Conservation (phyloP, 2,329 filamentous ascomycete genomes). For the Pseudogymnoascus sp. region DNA sequence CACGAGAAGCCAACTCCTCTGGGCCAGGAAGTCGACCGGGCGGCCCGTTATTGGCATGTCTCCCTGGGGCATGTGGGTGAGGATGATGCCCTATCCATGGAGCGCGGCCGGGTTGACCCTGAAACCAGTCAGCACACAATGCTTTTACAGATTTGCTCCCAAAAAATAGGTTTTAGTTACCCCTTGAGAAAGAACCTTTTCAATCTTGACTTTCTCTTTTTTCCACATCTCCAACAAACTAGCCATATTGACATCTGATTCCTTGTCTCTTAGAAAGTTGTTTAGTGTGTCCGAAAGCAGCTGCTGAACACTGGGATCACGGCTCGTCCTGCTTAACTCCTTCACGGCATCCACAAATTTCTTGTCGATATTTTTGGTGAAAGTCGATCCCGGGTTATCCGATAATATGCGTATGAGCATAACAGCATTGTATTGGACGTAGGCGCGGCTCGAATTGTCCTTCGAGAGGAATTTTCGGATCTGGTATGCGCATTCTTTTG, state of each 20-base stretch:
- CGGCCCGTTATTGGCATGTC: conserved; percentile 1
- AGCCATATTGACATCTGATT: conserved; percentile 65
- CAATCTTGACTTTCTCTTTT: conserved; percentile 66
- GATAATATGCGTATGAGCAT: conserved; percentile 90
- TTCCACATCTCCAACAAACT: conserved; percentile 79
- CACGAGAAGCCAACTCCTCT: conserved; percentile 69
- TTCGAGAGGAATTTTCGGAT: conserved; percentile 77
- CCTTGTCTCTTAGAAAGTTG: conserved; percentile 64
- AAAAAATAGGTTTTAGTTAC: background rate
- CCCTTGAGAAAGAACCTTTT: conserved; percentile 36
- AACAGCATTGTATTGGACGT: conserved; percentile 88
- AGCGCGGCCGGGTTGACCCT: background rate
- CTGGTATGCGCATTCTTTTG: conserved; percentile 69
- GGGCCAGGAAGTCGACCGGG: conserved; percentile 50
- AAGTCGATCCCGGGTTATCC: conserved; percentile 84
- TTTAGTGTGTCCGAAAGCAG: conserved; percentile 83
- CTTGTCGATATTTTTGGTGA: conserved; percentile 83
- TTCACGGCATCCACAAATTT: conserved; percentile 74
- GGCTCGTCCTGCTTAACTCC: conserved; percentile 62
- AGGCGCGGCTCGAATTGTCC: conserved; percentile 57
- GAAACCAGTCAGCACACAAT: background rate
- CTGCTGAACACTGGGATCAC: conserved; percentile 72
- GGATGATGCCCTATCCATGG: conserved; percentile 3
- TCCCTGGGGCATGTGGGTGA: background rate
- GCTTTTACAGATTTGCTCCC: background rate